These are phyloP conservation scores for Metschnikowia corniflorae DNA, from an alignment of 805 yeast genomes.

Conservation along the genomic window DNA sequence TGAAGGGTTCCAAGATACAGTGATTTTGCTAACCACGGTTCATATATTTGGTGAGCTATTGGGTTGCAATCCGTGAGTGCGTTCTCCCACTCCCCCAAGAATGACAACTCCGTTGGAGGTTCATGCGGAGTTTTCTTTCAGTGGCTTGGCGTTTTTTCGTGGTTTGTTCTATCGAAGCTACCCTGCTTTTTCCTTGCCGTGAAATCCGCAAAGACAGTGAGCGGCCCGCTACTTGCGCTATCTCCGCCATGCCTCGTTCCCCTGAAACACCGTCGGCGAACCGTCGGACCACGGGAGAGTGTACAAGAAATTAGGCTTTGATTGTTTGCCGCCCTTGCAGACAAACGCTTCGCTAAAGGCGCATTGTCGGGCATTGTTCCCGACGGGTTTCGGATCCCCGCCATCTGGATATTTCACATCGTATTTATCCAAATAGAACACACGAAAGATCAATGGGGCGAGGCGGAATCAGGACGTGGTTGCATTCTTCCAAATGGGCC, in stretches of 20 bases:
- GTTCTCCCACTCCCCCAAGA: no score
- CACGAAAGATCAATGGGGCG: no score
- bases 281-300: conserved; percentile 1
- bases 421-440: neutral
- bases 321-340: conserved; percentile 6
- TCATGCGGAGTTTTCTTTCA: no score
- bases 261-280: no score
- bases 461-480: neutral
- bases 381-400: neutral
- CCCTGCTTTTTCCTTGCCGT: neutral
- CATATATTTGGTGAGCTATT: no score
- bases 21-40: no score
- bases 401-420: neutral
- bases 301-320: neutral
- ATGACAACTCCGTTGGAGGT: no score
- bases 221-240: no score
- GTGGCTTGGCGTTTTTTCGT: neutral
- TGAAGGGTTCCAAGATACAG: no score
- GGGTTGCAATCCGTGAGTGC: no score
- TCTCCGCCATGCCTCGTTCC: no score
- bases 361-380: neutral
- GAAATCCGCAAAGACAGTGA: neutral
- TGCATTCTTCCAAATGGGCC: neutral
- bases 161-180: no score
- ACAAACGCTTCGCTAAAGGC: conserved; percentile 3